Conservation (phyloP, 305 asterid species). For the Fraxinus sp. region DNA sequence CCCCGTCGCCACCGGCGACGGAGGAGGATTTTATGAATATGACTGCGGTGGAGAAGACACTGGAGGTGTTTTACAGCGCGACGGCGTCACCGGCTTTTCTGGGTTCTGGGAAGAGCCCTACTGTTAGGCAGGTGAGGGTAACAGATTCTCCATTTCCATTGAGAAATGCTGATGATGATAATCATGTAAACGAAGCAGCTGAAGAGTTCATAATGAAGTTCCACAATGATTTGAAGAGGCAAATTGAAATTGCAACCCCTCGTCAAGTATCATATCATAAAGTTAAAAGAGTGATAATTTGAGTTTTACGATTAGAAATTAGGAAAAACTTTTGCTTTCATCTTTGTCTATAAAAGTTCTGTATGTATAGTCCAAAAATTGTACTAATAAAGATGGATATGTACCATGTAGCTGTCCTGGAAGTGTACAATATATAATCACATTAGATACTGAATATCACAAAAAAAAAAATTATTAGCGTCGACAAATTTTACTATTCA, state of each 20-base stretch:
- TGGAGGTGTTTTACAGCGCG: constrained; percentile 45
- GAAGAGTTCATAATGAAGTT: constrained; percentile 57
- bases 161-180: constrained; percentile 33
- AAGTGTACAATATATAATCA: too few relatives aligned
- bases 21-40: constrained; percentile 9
- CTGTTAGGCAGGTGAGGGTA: constrained; percentile 59
- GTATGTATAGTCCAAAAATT: background rate
- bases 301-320: background rate
- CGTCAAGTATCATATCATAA: background rate
- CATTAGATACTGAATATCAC: too few relatives aligned
- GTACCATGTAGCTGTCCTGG: background rate
- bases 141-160: constrained; percentile 65
- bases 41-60: constrained; percentile 37
- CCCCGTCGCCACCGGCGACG: background rate
- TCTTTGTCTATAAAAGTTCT: background rate
- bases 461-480: background rate
- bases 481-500: background rate
- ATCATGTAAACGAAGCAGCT: constrained; percentile 57
- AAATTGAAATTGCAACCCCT: constrained; percentile 18
- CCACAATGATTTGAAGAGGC: constrained; percentile 42
- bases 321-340: background rate
- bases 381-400: background rate
- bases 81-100: constrained; percentile 58
- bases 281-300: background rate
- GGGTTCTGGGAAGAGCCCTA: constrained; percentile 59